Percentiles rank a stretch among this genome's conserved stretches.
Evolutionary conservation across 2,329 filamentous ascomycete species (phyloP).

Genomic region (Scleromitrula shiraiana): DNA sequence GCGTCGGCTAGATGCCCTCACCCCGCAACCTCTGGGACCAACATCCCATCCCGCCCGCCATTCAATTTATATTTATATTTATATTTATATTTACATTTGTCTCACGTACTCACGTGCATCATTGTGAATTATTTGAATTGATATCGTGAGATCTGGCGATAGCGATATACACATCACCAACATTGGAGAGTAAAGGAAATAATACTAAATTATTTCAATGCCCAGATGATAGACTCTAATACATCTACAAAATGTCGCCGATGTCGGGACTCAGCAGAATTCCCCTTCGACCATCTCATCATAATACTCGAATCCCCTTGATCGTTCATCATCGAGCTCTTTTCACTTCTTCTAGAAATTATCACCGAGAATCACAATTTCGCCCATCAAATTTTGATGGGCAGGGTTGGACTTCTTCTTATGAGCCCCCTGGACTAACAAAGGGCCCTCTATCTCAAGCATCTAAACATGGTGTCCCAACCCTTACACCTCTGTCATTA

Average conservation of each 20-base stretch:
- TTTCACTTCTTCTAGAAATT: neutral
- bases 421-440: constrained; percentile 55
- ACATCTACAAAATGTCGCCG: constrained; percentile 4
- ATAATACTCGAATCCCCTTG: constrained; percentile 11
- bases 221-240: constrained; percentile 5
- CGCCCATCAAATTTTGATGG: constrained; percentile 49
- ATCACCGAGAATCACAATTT: constrained; percentile 16
- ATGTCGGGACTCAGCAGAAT: constrained; percentile 5
- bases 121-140: neutral
- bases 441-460: constrained; percentile 48
- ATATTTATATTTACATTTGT: neutral
- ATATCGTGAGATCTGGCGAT: neutral
- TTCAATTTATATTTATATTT: no score
- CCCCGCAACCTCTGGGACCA: neutral
- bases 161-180: neutral
- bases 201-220: no score
- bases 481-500: constrained; percentile 59
- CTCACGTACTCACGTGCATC: neutral
- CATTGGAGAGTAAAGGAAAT: neutral
- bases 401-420: constrained; percentile 51
- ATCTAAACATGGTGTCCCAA: constrained; percentile 48
- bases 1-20: neutral
- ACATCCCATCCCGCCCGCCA: no score
- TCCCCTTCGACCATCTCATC: neutral
- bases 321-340: constrained; percentile 1